These are phyloP conservation scores for Populus simonii DNA, from an alignment of 345 rosid genomes.

Conservation along the genomic window DNA sequence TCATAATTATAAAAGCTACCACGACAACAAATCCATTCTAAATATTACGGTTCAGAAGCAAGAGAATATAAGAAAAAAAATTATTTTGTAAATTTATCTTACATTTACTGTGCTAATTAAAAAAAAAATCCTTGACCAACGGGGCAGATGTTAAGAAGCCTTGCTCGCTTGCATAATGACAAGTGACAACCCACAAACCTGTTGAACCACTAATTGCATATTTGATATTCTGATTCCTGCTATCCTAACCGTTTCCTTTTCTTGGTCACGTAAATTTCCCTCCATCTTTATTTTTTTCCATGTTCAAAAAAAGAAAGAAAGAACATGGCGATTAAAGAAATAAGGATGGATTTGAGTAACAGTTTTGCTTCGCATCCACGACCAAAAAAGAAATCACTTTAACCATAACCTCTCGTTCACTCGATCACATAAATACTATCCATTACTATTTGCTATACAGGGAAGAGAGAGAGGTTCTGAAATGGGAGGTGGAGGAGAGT, in stretches of 20 bases:
- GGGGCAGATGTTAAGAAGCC: neutral
- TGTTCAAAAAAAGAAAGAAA: neutral
- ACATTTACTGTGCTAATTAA: too few relatives aligned
- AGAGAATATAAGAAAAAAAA: too few relatives aligned
- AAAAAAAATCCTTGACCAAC: too few relatives aligned
- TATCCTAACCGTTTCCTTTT: neutral
- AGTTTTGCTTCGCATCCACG: neutral
- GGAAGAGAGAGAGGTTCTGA: neutral
- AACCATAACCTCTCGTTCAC: slow-evolving; percentile 7
- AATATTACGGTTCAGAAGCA: too few relatives aligned
- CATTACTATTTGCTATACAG: neutral
- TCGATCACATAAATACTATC: neutral
- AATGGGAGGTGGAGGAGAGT: neutral
- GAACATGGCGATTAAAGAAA: too few relatives aligned
- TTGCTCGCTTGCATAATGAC: neutral
- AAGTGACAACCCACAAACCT: neutral
- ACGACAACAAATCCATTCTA: too few relatives aligned
- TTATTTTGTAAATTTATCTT: too few relatives aligned
- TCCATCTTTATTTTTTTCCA: neutral
- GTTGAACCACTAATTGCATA: neutral
- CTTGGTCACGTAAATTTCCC: neutral
- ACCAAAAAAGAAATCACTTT: neutral
- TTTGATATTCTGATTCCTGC: neutral
- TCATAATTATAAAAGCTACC: too few relatives aligned
- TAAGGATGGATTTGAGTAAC: neutral